Percentiles rank a stretch among this genome's conserved stretches.
Conservation (phyloP, 2,329 filamentous ascomycete species). For the Pestalotiopsis sp. region DNA sequence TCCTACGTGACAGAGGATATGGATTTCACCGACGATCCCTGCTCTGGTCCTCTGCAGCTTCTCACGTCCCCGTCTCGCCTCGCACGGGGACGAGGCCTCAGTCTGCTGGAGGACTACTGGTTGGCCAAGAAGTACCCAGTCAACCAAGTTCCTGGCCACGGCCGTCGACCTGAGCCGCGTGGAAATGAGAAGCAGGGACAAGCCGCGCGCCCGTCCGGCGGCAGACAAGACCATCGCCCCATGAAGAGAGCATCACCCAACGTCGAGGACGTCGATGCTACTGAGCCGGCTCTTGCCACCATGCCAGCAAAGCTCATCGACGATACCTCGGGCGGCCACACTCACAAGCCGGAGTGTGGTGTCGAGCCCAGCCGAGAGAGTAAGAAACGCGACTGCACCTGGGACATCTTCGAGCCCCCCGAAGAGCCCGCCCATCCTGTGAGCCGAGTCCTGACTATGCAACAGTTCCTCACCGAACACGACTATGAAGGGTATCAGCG, state of each 20-base stretch:
- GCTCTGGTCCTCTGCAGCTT: conserved; percentile 1
- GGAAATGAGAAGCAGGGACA: not conserved
- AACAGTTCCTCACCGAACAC: not conserved
- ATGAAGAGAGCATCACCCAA: too few species aligned
- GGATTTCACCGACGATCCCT: conserved; percentile 8
- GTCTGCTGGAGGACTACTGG: not conserved
- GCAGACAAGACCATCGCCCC: too few species aligned
- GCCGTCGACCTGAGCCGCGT: not conserved
- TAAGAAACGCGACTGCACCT: not conserved
- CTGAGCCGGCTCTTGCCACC: too few species aligned
- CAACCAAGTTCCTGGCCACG: not conserved
- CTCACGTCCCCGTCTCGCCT: not conserved
- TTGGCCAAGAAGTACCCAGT: not conserved
- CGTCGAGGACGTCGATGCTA: too few species aligned
- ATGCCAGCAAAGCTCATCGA: too few species aligned
- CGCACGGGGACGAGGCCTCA: not conserved
- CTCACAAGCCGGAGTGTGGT: too few species aligned
- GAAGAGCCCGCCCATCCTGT: not conserved
- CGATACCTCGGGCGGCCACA: too few species aligned
- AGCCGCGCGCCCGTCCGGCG: too few species aligned
- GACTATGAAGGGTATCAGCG: not conserved
- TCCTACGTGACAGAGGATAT: not conserved
- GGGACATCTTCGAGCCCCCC: not conserved
- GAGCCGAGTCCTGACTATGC: not conserved
- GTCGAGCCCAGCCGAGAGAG: too few species aligned